These are phyloP conservation scores for Leishmania aethiopica DNA, from an alignment of 208 protist species.

Conservation along the genomic window DNA sequence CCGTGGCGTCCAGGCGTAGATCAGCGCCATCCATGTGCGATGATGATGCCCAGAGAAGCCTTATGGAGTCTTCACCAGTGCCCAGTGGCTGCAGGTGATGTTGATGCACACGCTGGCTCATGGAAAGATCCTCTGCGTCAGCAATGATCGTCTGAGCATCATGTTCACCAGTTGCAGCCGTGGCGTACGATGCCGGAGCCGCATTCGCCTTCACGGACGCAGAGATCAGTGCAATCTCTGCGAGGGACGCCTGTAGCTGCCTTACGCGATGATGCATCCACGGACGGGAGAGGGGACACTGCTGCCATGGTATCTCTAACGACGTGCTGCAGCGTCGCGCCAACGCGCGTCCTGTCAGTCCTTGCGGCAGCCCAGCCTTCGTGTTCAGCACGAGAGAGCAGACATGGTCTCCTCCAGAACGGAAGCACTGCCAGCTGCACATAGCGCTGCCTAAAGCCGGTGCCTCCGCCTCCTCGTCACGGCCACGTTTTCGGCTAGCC, in stretches of 20 bases:
- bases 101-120: constrained; percentile 2
- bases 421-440: not conserved
- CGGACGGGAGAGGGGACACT: constrained; percentile 55
- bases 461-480: not conserved
- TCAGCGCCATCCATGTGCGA: not conserved
- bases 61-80: not conserved
- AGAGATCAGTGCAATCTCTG: not conserved
- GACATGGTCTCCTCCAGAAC: not conserved
- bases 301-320: constrained; percentile 7
- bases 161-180: not conserved
- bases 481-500: constrained; percentile 3
- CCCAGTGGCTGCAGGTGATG: not conserved
- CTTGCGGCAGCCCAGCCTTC: constrained; percentile 71
- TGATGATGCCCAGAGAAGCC: constrained; percentile 10
- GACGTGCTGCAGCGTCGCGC: not conserved
- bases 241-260: not conserved
- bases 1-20: not conserved
- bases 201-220: not conserved
- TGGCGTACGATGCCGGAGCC: not conserved
- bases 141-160: not conserved
- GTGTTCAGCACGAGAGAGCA: constrained; percentile 58
- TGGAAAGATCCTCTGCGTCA: constrained; percentile 1
- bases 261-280: constrained; percentile 50
- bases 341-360: constrained; percentile 33
- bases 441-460: not conserved